phyloP scores from a whole-genome alignment of 768 basidiomycete genomes.

The Boletales sp. region DNA sequence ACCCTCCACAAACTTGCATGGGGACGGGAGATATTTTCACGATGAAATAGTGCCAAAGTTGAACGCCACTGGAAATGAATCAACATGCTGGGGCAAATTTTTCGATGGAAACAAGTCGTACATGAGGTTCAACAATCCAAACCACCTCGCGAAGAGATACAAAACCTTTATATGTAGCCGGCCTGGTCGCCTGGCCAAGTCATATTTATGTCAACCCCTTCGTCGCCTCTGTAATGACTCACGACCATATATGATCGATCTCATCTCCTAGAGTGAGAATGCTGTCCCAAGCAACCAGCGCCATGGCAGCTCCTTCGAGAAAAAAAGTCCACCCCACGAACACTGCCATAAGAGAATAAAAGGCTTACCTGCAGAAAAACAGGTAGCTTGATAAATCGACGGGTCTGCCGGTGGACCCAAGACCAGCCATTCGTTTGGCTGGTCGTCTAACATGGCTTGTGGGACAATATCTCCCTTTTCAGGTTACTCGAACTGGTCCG shows the following conservation, averaged over 20 bases:
- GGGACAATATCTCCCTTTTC: not conserved
- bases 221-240: constrained; percentile 3
- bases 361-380: constrained; percentile 12
- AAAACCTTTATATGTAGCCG: constrained; percentile 15
- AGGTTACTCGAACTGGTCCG: not conserved
- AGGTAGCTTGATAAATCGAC: not conserved
- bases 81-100: not conserved
- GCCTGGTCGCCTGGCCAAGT: constrained; percentile 4
- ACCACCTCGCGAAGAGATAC: constrained; percentile 22
- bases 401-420: not conserved
- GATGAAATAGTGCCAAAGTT: not conserved
- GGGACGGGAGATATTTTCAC: not conserved
- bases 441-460: constrained; percentile 1
- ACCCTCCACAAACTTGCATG: constrained; percentile 1
- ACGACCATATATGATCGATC: constrained; percentile 19
- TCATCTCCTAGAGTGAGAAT: constrained; percentile 17
- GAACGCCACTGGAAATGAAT: constrained; percentile 3
- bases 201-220: not conserved
- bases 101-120: not conserved
- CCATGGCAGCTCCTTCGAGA: constrained; percentile 8
- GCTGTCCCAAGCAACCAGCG: constrained; percentile 13
- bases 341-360: not conserved
- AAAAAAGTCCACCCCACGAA: not conserved
- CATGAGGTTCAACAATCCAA: constrained; percentile 18
- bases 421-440: constrained; percentile 1